Percentiles rank a stretch among this genome's conserved stretches.
phyloP scores from a whole-genome alignment of 1,139 yeast genomes.

The Martiniozyma asiatica region DNA sequence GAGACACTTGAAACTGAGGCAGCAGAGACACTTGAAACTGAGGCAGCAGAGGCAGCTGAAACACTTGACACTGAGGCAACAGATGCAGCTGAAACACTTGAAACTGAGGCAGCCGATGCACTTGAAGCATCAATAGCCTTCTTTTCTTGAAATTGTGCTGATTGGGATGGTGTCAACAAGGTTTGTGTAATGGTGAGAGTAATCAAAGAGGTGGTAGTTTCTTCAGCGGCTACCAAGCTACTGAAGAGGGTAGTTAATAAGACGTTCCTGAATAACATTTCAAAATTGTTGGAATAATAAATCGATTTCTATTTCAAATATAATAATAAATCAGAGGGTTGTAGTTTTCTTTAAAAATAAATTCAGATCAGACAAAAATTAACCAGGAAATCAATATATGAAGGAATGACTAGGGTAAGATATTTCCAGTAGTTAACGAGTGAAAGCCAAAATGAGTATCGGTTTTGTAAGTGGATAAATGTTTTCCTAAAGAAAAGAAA shows the following conservation, averaged over 20 bases:
- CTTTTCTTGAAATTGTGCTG: constrained; percentile 10
- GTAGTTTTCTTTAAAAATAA: background rate
- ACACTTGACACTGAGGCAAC: constrained; percentile 10
- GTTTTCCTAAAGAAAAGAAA: background rate
- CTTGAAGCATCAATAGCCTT: constrained; percentile 8
- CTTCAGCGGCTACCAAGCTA: constrained; percentile 25
- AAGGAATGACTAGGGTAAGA: constrained; percentile 7
- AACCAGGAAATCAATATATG: constrained; percentile 2
- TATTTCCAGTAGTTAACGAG: constrained; percentile 4
- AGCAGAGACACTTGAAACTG: constrained; percentile 13
- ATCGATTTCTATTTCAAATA: background rate
- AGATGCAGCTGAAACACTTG: background rate
- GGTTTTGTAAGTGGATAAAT: background rate
- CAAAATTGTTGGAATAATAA: background rate
- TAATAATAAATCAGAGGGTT: background rate
- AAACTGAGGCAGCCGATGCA: background rate
- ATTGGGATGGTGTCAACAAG: constrained; percentile 21
- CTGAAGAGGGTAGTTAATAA: constrained; percentile 16
- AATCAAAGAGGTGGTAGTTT: constrained; percentile 32
- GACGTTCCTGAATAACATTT: constrained; percentile 20
- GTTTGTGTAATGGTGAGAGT: constrained; percentile 21
- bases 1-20: constrained; percentile 15
- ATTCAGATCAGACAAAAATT: constrained; percentile 1
- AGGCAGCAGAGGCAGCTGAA: constrained; percentile 18
- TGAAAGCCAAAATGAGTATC: background rate